Evolutionary conservation across 441 rosid genomes (phyloP), one percentile per base, ranked within the genome.

Genomic region (Euphorbia corollata): DNA sequence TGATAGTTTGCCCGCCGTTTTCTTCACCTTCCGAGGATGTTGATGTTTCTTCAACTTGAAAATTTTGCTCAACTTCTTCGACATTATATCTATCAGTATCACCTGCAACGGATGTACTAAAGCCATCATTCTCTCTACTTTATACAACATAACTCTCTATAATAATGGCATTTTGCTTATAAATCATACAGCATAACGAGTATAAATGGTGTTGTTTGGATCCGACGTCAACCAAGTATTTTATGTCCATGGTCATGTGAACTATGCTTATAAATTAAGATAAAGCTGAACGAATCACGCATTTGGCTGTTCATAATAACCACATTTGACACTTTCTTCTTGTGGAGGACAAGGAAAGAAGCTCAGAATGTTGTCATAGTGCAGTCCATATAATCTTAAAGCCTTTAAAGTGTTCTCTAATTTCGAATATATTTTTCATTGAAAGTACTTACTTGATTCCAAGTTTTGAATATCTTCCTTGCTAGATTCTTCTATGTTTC

Each of bases 51-150:
- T 20, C 61, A 57, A 41, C 67, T 53, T 65, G 64, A 53, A 63
- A 27, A 30, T 50, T 68, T 51, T 60, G 51, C 58, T 73, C 70
- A 24, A 51, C 43, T 43, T n/a, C 51, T 45, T 74, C 67, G 38
- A 20, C 30, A 30, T 50, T n/a, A n/a, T 20, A 30, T 53, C 41
- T 48, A 23, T 9, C 65, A 41, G 45, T 47, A 4, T 64, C 64
- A 66, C 76, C 80, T 70, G 78, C 69, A 70, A 16, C 59, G 41
- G 36, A 64, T 69, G 72, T 67, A 16, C 50, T 36, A 60, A 45
- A 36, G 12, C 61, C 48, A 16, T 69, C 39, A 65, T 47, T 30
- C 4, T 15, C 47, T 59, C 0, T 34, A 15, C 18, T 34, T 24
- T 18, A 4, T 54, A 12, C 12, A 58, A 50, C 4, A 53, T 24